These are phyloP conservation scores for Trichocladium antarcticum DNA, from an alignment of 495 filamentous ascomycete genomes.

Conservation along the genomic window DNA sequence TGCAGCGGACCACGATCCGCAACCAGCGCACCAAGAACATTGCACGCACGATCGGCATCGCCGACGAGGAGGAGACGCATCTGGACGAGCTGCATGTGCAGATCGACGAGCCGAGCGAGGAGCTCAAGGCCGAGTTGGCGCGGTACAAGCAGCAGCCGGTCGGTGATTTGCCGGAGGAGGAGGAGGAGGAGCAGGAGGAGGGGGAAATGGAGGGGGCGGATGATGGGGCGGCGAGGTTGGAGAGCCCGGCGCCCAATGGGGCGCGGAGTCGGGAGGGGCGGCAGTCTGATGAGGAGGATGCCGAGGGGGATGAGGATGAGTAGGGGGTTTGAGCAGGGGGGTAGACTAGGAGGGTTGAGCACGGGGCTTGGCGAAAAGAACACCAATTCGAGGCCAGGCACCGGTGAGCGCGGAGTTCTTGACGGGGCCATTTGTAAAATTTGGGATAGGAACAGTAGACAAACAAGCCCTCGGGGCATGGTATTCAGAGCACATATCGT, in stretches of 20 bases:
- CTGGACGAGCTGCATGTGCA: constrained; percentile 37
- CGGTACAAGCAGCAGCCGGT: constrained; percentile 34
- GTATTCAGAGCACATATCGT: not conserved
- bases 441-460: not conserved
- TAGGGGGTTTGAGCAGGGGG: not conserved
- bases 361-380: not conserved
- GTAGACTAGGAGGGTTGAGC: too few relatives aligned
- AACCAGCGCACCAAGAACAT: constrained; percentile 48
- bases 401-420: constrained; percentile 5
- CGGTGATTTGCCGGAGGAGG: constrained; percentile 23
- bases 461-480: not conserved
- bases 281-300: constrained; percentile 10
- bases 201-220: constrained; percentile 13
- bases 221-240: not conserved
- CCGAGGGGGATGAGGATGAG: constrained; percentile 24
- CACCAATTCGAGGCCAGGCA: too few relatives aligned
- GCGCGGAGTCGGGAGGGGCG: constrained; percentile 1
- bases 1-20: constrained; percentile 50
- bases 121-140: constrained; percentile 28
- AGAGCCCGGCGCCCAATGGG: constrained; percentile 3
- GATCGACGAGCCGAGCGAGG: constrained; percentile 34
- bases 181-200: constrained; percentile 11
- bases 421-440: not conserved
- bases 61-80: constrained; percentile 31
- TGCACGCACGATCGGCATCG: constrained; percentile 33